Percentiles rank a stretch among this genome's conserved stretches.
Evolutionary conservation across 1,284 basidiomycete genomes (phyloP).

Genomic region (Golubevia sp.): DNA sequence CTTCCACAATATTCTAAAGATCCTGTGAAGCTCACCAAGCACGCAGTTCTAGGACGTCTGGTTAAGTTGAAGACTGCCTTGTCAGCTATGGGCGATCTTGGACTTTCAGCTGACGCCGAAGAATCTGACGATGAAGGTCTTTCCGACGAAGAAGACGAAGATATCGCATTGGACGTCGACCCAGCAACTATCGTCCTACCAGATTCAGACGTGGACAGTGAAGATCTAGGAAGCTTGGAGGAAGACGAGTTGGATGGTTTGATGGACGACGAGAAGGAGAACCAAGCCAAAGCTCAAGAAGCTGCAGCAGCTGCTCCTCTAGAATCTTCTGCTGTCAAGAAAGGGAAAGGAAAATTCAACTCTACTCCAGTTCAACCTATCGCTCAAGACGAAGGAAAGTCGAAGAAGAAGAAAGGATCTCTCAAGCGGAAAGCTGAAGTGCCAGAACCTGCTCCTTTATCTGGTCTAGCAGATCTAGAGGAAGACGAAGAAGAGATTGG

Average conservation of each 20-base stretch:
- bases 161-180: slow-evolving; percentile 16
- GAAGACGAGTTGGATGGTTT: slow-evolving; percentile 42
- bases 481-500: slow-evolving; percentile 6
- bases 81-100: slow-evolving; percentile 39
- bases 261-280: slow-evolving; percentile 35
- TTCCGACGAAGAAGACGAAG: slow-evolving; percentile 14
- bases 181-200: slow-evolving; percentile 10
- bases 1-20: slow-evolving; percentile 62
- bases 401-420: slow-evolving; percentile 19
- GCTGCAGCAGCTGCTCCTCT: not conserved
- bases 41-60: slow-evolving; percentile 8
- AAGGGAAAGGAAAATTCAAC: slow-evolving; percentile 9
- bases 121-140: slow-evolving; percentile 37
- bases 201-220: not conserved
- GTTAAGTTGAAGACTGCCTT: slow-evolving; percentile 9
- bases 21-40: slow-evolving; percentile 20
- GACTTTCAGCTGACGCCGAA: slow-evolving; percentile 40
- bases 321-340: slow-evolving; percentile 13
- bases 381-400: slow-evolving; percentile 9
- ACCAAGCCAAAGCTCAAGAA: slow-evolving; percentile 3
- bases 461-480: not conserved
- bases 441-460: slow-evolving; percentile 11
- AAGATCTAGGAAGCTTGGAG: slow-evolving; percentile 13
- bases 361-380: not conserved
- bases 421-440: slow-evolving; percentile 20